Base-by-base conservation (phyloP, 2,329 filamentous ascomycete genomes). In the Aspergillus chevalieri region DNA sequence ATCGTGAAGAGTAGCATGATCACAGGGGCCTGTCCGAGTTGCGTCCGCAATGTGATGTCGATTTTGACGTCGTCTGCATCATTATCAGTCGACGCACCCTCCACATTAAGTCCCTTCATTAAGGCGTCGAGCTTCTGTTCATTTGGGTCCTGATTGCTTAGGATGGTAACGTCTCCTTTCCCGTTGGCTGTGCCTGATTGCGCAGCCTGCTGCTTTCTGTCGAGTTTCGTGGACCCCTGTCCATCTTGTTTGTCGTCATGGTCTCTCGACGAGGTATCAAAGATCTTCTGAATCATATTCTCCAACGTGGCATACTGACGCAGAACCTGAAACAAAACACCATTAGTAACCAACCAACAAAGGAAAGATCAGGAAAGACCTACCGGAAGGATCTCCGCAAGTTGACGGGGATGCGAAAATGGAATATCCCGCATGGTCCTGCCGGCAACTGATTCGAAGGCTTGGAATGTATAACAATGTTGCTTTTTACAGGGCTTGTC, bases 61-160 rank as follows among this genome's bases (percentile, higher is more conserved):
- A 71, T 61, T 47, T 64, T 68, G 49, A 67, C 57, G 17, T 66
- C 64, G 43, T 63, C 56, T 6, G 50, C 41, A 14, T 36, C 44
- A 6, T 42, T 34, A 38, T 46, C 19, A 41, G 14, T 46, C 47
- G 22, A 43, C 47, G 19, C 24, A 17, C 33, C 50, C 17, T n/a
- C 44, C 38, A 39, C 26, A 46, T 49, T 28, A 28, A 47, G 47
- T 2, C 50, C 52, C 19, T 56, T 54, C 21, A 73, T 73, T 15
- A 92, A 74, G 10, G 74, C 75, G 17, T 76, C 70, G 50, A 83
- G 79, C 61, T 87, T 85, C 0, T 74, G 72, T 14, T 69, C 61
- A 17, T 64, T 65, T 3, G 65, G 60, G 36, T 71, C 65, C 22
- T 67, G 60, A 47, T 79, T 71, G 55, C 79, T 73, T 34, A 69